phyloP scores from a whole-genome alignment of 2,329 filamentous ascomycete species.

The Colletotrichum zoysiae region DNA sequence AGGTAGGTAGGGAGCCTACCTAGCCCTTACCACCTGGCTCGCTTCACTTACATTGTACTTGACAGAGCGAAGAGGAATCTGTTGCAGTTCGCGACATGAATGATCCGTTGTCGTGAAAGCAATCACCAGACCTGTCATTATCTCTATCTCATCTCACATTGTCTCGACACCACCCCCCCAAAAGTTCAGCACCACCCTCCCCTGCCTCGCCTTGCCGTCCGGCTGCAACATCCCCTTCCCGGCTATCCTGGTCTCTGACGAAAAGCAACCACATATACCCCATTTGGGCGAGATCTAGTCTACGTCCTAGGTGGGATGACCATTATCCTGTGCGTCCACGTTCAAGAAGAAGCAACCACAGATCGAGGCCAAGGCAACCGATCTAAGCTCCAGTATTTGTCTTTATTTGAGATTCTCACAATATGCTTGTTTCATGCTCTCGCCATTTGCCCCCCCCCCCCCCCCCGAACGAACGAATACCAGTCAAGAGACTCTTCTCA shows the following conservation, averaged over 20 bases:
- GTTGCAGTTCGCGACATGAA: slow-evolving; percentile 10
- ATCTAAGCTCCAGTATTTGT: slow-evolving; percentile 18
- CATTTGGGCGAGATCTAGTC: slow-evolving; percentile 35
- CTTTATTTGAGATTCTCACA: slow-evolving; percentile 36
- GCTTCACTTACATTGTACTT: neutral
- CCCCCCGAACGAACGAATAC: neutral
- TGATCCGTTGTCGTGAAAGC: neutral
- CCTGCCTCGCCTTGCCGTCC: slow-evolving; percentile 39
- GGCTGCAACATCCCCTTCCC: slow-evolving; percentile 40
- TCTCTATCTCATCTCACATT: slow-evolving; percentile 37
- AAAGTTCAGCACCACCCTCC: slow-evolving; percentile 23
- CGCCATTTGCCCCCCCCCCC: slow-evolving; percentile 13
- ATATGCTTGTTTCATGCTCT: slow-evolving; percentile 40
- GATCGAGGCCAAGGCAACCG: slow-evolving; percentile 25
- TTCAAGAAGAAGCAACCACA: slow-evolving; percentile 36
- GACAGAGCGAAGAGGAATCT: neutral
- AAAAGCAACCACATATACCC: slow-evolving; percentile 37
- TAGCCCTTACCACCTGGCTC: neutral
- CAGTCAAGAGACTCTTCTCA: neutral
- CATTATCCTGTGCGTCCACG: slow-evolving; percentile 22
- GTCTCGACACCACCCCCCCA: slow-evolving; percentile 10
- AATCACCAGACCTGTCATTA: slow-evolving; percentile 8
- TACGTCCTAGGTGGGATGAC: slow-evolving; percentile 27
- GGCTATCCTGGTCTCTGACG: slow-evolving; percentile 25
- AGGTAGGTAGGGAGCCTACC: too few relatives aligned